phyloP scores from a whole-genome alignment of 495 filamentous ascomycete species.

The Xylaria palmicola region DNA sequence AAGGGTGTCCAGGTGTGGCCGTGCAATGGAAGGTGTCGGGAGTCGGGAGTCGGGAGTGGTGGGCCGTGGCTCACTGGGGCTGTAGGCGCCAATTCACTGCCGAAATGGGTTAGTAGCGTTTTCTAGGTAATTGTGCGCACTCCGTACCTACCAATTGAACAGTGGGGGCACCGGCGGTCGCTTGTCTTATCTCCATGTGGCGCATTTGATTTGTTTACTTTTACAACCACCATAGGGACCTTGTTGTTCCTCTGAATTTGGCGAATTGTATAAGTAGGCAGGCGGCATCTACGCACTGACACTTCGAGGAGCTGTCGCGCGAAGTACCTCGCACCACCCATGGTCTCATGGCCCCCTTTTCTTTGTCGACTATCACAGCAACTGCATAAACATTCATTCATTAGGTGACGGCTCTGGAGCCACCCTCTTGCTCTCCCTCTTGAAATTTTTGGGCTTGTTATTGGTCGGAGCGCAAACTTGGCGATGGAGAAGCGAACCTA shows the following conservation, averaged over 20 bases:
- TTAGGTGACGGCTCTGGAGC: neutral
- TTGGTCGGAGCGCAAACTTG: neutral
- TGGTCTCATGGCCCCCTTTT: neutral
- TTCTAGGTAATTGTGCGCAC: too few species aligned
- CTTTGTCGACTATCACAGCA: neutral
- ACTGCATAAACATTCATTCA: neutral
- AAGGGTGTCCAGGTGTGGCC: too few species aligned
- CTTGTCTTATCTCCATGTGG: slow-evolving; percentile 10
- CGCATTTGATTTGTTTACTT: slow-evolving; percentile 10
- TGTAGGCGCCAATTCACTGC: too few species aligned
- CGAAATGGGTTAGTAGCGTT: too few species aligned
- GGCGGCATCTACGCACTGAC: neutral
- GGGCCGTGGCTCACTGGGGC: too few species aligned
- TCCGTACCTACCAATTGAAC: neutral
- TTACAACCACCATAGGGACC: neutral
- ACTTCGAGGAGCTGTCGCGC: neutral
- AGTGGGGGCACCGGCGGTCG: neutral
- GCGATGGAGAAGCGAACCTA: slow-evolving; percentile 44
- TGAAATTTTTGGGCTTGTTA: neutral
- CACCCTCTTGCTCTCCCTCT: neutral
- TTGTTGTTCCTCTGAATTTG: neutral
- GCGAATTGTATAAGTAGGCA: neutral
- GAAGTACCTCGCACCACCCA: neutral
- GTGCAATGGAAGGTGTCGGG: too few species aligned
- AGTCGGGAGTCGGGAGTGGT: too few species aligned